A percentile compares a stretch with the other conserved stretches of the same genome.
These are phyloP conservation scores for Solanum hybrid DNA, from an alignment of 305 asterid genomes.

Conservation along the genomic window DNA sequence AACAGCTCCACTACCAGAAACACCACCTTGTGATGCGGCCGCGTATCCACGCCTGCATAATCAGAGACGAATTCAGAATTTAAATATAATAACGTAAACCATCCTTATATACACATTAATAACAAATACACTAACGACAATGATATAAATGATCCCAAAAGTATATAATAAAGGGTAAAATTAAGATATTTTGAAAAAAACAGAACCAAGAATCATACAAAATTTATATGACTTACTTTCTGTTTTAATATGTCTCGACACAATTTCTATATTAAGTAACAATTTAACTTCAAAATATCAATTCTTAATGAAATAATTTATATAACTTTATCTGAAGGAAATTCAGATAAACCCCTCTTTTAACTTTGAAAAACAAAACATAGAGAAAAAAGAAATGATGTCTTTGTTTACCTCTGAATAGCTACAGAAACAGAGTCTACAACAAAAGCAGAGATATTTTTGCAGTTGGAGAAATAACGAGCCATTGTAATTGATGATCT, in stretches of 20 bases:
- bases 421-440: not conserved
- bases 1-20: slow-evolving; percentile 5
- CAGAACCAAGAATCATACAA: not conserved
- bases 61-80: not conserved
- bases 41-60: not conserved
- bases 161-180: not conserved
- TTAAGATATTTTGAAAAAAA: too few relatives aligned
- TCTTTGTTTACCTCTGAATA: not conserved
- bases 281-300: too few relatives aligned
- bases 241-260: too few relatives aligned
- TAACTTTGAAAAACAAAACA: not conserved
- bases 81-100: not conserved
- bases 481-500: not conserved
- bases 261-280: too few relatives aligned
- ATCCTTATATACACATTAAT: not conserved
- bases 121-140: not conserved
- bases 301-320: too few relatives aligned
- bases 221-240: too few relatives aligned
- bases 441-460: slow-evolving; percentile 3
- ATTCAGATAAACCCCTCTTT: not conserved
- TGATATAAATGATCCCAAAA: not conserved
- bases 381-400: not conserved
- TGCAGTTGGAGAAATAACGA: slow-evolving; percentile 4
- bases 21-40: not conserved
- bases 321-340: too few relatives aligned